These are phyloP conservation scores for Prinsepia uniflora DNA, from an alignment of 306 rosid genomes.

Conservation along the genomic window DNA sequence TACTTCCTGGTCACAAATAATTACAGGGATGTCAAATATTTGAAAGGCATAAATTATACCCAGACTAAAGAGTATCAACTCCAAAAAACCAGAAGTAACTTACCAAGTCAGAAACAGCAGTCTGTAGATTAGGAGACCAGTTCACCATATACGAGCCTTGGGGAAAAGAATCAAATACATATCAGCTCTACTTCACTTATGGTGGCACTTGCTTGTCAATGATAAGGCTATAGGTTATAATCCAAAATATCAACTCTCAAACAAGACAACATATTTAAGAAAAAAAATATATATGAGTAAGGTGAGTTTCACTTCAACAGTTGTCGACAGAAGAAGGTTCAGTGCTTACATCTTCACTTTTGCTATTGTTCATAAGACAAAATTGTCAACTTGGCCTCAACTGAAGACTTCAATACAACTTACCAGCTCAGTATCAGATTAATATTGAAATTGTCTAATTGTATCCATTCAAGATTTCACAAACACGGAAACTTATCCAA, in stretches of 20 bases:
- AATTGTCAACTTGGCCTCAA: background rate
- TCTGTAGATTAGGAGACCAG: conserved; percentile 93
- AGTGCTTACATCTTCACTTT: background rate
- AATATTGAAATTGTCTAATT: background rate
- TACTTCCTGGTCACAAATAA: conserved; percentile 67
- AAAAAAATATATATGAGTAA: background rate
- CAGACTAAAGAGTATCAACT: conserved; percentile 6
- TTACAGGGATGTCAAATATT: conserved; percentile 24
- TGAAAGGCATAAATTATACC: conserved; percentile 13
- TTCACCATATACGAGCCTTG: conserved; percentile 93
- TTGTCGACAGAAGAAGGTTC: background rate
- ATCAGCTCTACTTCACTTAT: background rate
- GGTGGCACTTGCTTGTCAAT: background rate
- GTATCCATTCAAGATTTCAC: background rate
- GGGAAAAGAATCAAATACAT: background rate
- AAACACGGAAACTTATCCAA: background rate
- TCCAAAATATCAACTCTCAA: conserved; percentile 9
- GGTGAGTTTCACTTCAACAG: background rate
- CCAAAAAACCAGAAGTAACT: conserved; percentile 22
- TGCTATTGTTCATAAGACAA: background rate
- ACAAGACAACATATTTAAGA: background rate
- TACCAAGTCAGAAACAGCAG: conserved; percentile 97
- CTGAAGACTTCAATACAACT: background rate
- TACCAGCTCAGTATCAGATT: background rate
- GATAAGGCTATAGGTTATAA: background rate